These are phyloP conservation scores for Wallemia hederae DNA, from an alignment of 1,284 basidiomycete genomes.

Conservation along the genomic window DNA sequence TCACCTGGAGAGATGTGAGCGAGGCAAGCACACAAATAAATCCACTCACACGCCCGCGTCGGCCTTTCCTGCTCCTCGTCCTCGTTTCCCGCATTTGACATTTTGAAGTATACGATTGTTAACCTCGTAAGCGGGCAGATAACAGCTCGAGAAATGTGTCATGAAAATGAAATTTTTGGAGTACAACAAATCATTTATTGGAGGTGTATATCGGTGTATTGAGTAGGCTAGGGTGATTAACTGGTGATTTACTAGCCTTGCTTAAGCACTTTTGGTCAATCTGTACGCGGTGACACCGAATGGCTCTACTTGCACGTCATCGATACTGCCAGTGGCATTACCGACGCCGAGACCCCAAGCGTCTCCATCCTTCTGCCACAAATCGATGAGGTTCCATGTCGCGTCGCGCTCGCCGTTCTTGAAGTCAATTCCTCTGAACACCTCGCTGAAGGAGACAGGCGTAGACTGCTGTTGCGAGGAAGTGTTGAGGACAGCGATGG, in stretches of 20 bases:
- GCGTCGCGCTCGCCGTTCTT: conserved; percentile 1
- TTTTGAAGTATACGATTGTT: too few species aligned
- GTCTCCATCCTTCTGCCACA: neutral
- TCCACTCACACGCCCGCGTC: neutral
- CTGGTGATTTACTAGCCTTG: too few species aligned
- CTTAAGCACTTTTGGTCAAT: neutral
- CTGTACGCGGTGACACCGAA: neutral
- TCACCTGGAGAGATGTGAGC: neutral
- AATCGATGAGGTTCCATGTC: neutral
- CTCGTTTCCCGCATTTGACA: neutral
- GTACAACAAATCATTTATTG: neutral
- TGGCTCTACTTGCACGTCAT: neutral
- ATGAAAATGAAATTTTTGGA: too few species aligned
- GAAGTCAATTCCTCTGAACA: conserved; percentile 5
- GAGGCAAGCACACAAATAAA: neutral
- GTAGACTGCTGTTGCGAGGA: conserved; percentile 3
- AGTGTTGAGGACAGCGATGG: conserved; percentile 5
- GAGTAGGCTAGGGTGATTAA: too few species aligned
- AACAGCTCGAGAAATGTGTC: too few species aligned
- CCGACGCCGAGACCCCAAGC: neutral
- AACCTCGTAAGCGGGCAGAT: neutral
- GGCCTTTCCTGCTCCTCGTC: neutral
- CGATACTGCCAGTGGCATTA: neutral
- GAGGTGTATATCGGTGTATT: too few species aligned
- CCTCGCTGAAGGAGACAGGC: conserved; percentile 2